Evolutionary conservation across 2,329 filamentous ascomycete species (phyloP), one percentile per base, ranked within the genome.

Genomic region (Colletotrichum graminicola): DNA sequence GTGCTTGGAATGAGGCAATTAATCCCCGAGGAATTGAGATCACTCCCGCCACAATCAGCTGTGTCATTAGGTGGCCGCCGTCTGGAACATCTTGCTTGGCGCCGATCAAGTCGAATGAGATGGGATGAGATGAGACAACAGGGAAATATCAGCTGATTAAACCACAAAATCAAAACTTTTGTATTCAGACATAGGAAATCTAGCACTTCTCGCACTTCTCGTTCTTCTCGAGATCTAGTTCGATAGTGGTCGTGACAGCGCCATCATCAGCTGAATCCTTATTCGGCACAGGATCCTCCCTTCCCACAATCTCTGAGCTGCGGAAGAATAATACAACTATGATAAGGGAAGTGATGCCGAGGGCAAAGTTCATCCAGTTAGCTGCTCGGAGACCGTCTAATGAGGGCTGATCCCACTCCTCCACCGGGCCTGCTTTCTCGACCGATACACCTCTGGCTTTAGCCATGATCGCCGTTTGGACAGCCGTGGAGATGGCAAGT

Each of bases 401-500:
- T 1, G 87, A 86, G 0, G 86, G 76, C 0, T 74, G 71, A 39
- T 90, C 87, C 82, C 85, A 83, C 2, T 77, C 71, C 61, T 75
- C 32, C 12, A 87, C 79, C 0, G 81, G 72, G 0, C 86, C 87
- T 0, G 81, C 84, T 2, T 83, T 65, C 71, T 86, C 77, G 0
- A 89, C 82, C 0, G 78, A 59, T 0, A 86, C 81, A 3, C 81
- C 81, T 36, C 85, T 81, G 32, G 82, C 81, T 3, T 81, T 78
- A 0, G 87, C 87, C 80, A 90, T 87, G 29, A 91, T 86, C 0
- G 88, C 86, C 0, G 89, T 89, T 77, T 93, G 90, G 1, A 92
- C 82, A 0, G 90, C 89, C 0, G 91, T 92, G 3, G 86, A 88
- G 41, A 93, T 83, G 0, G 91, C 91, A 1, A 93, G 81, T 1